Conservation (phyloP, 2,329 filamentous ascomycete genomes). For the Fusarium camptoceras region DNA sequence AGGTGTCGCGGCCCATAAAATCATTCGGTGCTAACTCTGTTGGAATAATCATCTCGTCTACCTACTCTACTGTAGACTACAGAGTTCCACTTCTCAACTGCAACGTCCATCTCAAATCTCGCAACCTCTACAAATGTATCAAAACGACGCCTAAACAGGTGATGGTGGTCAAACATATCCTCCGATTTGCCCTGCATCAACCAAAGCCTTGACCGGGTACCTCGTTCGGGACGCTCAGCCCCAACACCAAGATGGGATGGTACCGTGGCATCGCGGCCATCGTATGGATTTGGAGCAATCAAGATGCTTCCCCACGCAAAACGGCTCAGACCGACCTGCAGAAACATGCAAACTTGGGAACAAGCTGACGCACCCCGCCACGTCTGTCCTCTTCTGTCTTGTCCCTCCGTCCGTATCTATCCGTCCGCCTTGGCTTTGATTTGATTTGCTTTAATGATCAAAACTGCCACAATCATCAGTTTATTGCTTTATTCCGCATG, state of each 20-base stretch:
- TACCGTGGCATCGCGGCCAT: slow-evolving; percentile 40
- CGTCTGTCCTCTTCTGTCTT: not conserved
- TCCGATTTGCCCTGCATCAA: slow-evolving; percentile 25
- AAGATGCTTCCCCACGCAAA: slow-evolving; percentile 38
- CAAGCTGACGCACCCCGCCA: slow-evolving; percentile 43
- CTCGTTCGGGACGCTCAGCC: slow-evolving; percentile 39
- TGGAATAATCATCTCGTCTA: slow-evolving; percentile 7
- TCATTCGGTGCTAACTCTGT: slow-evolving; percentile 14
- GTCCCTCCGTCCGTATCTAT: slow-evolving; percentile 15
- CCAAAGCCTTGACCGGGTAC: slow-evolving; percentile 39
- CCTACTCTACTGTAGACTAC: slow-evolving; percentile 25
- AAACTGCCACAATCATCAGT: slow-evolving; percentile 51
- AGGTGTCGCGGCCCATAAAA: slow-evolving; percentile 28
- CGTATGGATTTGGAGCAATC: slow-evolving; percentile 43
- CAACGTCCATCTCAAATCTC: slow-evolving; percentile 37
- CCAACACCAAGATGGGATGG: slow-evolving; percentile 39
- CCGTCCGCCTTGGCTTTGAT: slow-evolving; percentile 7
- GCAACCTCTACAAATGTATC: slow-evolving; percentile 37
- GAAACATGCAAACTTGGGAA: slow-evolving; percentile 28
- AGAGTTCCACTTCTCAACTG: slow-evolving; percentile 38
- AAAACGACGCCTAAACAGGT: slow-evolving; percentile 7
- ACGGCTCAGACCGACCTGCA: slow-evolving; percentile 45
- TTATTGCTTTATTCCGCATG: slow-evolving; percentile 15
- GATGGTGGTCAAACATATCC: slow-evolving; percentile 15
- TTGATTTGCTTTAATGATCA: slow-evolving; percentile 51